phyloP scores from a whole-genome alignment of 345 rosid species.

The Hypericum androsaemum region DNA sequence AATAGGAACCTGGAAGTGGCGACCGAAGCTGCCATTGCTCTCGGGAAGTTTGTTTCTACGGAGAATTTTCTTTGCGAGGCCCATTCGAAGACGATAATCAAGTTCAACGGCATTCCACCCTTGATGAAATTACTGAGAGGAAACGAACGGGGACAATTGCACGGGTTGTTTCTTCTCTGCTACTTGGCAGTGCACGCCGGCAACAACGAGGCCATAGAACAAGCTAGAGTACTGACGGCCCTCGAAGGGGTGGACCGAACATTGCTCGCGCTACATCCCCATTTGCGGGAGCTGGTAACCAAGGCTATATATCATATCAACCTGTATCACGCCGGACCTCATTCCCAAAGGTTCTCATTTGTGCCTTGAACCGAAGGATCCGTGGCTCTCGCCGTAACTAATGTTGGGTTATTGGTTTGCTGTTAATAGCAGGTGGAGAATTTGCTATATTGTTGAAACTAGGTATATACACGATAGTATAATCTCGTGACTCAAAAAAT shows the following conservation, averaged over 20 bases:
- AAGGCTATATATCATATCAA: slow-evolving; percentile 53
- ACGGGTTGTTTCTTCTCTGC: slow-evolving; percentile 58
- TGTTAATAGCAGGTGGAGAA: too few species aligned
- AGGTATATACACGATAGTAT: too few species aligned
- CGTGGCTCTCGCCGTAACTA: too few species aligned
- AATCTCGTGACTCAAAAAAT: too few species aligned
- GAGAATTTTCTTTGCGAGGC: slow-evolving; percentile 49
- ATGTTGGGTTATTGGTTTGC: too few species aligned
- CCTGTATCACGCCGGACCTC: slow-evolving; percentile 46
- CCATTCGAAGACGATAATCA: slow-evolving; percentile 69
- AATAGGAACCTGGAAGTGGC: slow-evolving; percentile 52
- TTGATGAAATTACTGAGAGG: slow-evolving; percentile 60
- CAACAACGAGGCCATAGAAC: slow-evolving; percentile 46
- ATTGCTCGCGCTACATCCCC: slow-evolving; percentile 42
- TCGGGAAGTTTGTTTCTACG: slow-evolving; percentile 54
- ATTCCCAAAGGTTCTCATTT: slow-evolving; percentile 42
- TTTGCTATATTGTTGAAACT: too few species aligned
- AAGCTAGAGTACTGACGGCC: slow-evolving; percentile 63
- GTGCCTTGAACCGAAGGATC: slow-evolving; percentile 7
- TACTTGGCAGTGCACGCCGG: slow-evolving; percentile 61
- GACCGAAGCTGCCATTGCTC: slow-evolving; percentile 54
- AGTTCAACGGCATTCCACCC: slow-evolving; percentile 36
- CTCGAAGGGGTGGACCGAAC: slow-evolving; percentile 67
- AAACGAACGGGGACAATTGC: slow-evolving; percentile 45
- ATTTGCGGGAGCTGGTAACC: slow-evolving; percentile 55